A percentile compares a stretch with the other conserved stretches of the same genome.
Evolutionary conservation across 2,329 filamentous ascomycete genomes (phyloP).

Genomic region (Xylariaceae sp.): DNA sequence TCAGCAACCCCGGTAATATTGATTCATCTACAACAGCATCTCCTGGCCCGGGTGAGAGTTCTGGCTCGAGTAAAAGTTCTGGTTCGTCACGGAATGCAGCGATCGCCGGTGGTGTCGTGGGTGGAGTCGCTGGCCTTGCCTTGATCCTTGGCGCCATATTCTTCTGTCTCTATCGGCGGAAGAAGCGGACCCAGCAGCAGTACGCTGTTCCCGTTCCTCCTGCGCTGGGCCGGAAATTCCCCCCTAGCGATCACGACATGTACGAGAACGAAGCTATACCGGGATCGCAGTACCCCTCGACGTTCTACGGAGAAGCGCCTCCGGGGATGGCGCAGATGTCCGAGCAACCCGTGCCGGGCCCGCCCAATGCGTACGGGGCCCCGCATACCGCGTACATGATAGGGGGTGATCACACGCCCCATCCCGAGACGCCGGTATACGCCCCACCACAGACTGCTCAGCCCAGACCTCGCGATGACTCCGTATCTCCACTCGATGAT

Average conservation of each 20-base stretch:
- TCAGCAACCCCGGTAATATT: conserved; percentile 11
- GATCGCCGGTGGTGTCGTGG: conserved; percentile 29
- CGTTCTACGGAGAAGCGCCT: conserved; percentile 29
- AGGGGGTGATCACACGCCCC: conserved; percentile 9
- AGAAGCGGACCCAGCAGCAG: conserved; percentile 13
- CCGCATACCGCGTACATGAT: conserved; percentile 11
- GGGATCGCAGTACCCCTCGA: conserved; percentile 28
- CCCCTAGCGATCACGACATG: conserved; percentile 20
- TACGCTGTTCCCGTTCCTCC: conserved; percentile 10
- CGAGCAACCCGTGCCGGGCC: conserved; percentile 16
- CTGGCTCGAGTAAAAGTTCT: conserved; percentile 7
- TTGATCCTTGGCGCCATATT: conserved; percentile 25
- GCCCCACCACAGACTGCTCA: conserved; percentile 6
- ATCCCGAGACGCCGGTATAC: conserved; percentile 14
- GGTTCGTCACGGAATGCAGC: conserved; percentile 23
- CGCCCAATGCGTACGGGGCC: conserved; percentile 13
- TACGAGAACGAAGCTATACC: conserved; percentile 24
- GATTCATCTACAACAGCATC: conserved; percentile 16
- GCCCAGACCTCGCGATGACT: conserved; percentile 14
- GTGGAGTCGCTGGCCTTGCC: conserved; percentile 26
- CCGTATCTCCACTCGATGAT: conserved; percentile 20
- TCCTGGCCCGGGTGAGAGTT: conserved; percentile 3
- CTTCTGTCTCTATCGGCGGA: conserved; percentile 25
- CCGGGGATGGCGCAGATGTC: conserved; percentile 26
- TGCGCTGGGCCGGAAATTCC: conserved; percentile 18